These are phyloP conservation scores for Neospermospora avenae DNA, from an alignment of 2,329 filamentous ascomycete species.

Conservation along the genomic window DNA sequence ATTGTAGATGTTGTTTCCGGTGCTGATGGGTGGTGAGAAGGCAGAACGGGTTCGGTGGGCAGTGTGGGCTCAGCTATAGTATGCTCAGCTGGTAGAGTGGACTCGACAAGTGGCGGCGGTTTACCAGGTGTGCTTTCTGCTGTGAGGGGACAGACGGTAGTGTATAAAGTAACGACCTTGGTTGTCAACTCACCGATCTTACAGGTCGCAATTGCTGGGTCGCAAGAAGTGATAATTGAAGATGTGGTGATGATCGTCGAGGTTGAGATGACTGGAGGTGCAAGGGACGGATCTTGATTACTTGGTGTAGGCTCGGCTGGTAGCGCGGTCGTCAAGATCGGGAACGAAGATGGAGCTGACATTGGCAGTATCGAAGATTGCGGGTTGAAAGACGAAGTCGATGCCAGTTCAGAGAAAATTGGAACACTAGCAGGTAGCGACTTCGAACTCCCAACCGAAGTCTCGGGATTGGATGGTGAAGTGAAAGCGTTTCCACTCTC, in stretches of 20 bases:
- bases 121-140: no score
- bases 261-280: not conserved
- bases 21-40: no score
- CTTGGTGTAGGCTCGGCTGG: not conserved
- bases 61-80: no score
- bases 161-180: not conserved
- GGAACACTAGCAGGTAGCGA: not conserved
- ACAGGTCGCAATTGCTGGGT: not conserved
- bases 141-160: not conserved
- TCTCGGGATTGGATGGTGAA: not conserved
- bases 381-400: not conserved
- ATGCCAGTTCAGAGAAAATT: not conserved
- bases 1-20: slow-evolving; percentile 1
- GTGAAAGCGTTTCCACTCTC: not conserved
- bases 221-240: not conserved
- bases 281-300: not conserved
- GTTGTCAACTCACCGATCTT: not conserved
- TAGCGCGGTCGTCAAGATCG: not conserved
- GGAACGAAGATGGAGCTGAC: not conserved
- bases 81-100: no score
- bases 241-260: not conserved
- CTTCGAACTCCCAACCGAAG: not conserved
- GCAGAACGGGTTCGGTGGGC: no score
- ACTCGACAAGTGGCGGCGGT: no score
- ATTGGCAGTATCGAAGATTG: not conserved